Conservation (phyloP, 1,139 yeast genomes). For the Zygosaccharomyces sapae region DNA sequence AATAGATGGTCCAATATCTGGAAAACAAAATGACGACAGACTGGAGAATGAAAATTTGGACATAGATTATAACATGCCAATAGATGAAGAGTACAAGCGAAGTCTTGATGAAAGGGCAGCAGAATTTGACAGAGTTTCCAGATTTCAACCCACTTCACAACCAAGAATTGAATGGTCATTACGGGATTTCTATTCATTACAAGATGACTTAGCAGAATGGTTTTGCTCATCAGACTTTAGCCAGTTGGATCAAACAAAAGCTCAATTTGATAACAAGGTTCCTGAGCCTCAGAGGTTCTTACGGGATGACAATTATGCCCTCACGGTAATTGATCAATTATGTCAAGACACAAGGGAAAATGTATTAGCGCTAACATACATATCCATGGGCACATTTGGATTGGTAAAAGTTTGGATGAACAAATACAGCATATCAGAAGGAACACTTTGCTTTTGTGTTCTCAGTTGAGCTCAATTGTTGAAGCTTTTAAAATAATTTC, state of each 20-base stretch:
- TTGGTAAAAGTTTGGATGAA: constrained; percentile 11
- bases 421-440: constrained; percentile 25
- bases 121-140: constrained; percentile 28
- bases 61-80: constrained; percentile 37
- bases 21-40: constrained; percentile 12
- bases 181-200: constrained; percentile 41
- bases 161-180: constrained; percentile 48
- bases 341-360: constrained; percentile 12
- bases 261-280: constrained; percentile 22
- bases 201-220: constrained; percentile 60
- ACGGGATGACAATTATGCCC: constrained; percentile 21
- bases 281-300: constrained; percentile 24
- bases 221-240: constrained; percentile 50
- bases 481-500: constrained; percentile 26
- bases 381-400: constrained; percentile 27
- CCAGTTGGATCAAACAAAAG: constrained; percentile 17
- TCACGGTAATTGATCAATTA: constrained; percentile 11
- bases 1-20: constrained; percentile 35
- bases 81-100: constrained; percentile 37
- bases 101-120: constrained; percentile 37
- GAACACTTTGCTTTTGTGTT: constrained; percentile 21
- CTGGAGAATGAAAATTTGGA: constrained; percentile 12
- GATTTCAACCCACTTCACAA: constrained; percentile 32
- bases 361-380: constrained; percentile 24
- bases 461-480: constrained; percentile 16